phyloP scores from a whole-genome alignment of 1,284 basidiomycete species.

The Pterula multifida region DNA sequence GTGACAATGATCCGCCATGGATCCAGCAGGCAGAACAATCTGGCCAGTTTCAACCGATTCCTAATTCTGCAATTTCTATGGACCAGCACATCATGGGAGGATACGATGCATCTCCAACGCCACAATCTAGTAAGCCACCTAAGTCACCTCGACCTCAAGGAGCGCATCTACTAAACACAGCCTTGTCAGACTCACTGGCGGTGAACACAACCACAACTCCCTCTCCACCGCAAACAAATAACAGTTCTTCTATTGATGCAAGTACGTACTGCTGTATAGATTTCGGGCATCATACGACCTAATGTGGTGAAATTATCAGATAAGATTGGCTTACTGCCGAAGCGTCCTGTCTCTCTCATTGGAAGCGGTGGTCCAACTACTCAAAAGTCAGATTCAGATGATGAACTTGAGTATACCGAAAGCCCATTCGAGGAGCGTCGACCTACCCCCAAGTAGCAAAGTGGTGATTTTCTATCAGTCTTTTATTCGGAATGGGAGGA shows the following conservation, averaged over 20 bases:
- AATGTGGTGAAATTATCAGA: neutral
- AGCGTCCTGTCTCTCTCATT: neutral
- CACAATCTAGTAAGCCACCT: neutral
- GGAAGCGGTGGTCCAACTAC: neutral
- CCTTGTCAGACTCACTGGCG: too few species aligned
- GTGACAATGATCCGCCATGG: neutral
- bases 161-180: too few species aligned
- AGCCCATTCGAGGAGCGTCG: neutral
- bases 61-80: neutral
- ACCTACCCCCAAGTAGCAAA: neutral
- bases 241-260: neutral
- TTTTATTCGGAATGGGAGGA: too few species aligned
- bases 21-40: neutral
- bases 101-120: neutral
- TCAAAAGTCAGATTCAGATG: neutral
- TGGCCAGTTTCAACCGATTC: neutral
- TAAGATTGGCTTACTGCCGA: neutral
- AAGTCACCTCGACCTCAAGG: neutral
- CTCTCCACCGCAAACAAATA: neutral
- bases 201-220: neutral
- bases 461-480: too few species aligned
- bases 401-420: slow-evolving; percentile 3
- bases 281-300: neutral
- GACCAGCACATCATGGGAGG: neutral
- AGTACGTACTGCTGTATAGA: neutral